Base-by-base conservation (phyloP, 2,329 filamentous ascomycete genomes). In the Parastagonospora avenae region DNA sequence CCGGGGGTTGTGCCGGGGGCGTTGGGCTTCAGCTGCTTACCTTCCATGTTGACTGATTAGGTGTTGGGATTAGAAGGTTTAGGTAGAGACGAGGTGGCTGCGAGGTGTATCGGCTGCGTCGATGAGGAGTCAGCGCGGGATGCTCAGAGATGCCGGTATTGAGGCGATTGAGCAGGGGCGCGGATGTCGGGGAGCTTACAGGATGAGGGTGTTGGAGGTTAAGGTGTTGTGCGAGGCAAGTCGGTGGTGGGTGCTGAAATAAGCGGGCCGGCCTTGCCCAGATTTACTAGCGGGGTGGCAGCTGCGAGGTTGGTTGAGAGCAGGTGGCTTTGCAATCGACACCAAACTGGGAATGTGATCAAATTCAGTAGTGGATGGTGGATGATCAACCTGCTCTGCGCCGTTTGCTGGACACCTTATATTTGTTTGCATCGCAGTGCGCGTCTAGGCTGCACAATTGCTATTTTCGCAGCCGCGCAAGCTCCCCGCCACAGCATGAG, bases 41-140 rank as follows among this genome's bases (percentile, higher is more conserved):
- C 85, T 81, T 88, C 83, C 83, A 86, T 86, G 76, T 74, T 82
- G 80, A 75, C 72, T 72, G 72, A 72, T 71, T 72, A 72, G 66
- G 62, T 54, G 60, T 63, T 50, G 64, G 67, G 70, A 71, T 71
- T 73, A 72, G 64, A 38, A 62, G 64, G 64, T 64, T 60, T 50
- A 62, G 42, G 60, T 57, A 53, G 62, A 59, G 62, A 67, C 56
- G 60, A 59, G 61, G 53, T 73, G 46, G 66, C 70, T 73, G 65
- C 19, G 62, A 59, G 62, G 66, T 55, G 60, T 59, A 60, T 52
- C 73, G 46, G 66, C 70, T 73, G 65, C 47, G 51, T 55, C 59
- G 60, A 66, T 60, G 55, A 60, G 55, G 50, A 38, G 61, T 73
- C 59, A 73, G 70, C 60, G 54, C 38, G 38, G 50, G 52, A 38